Evolutionary conservation across 768 basidiomycete species (phyloP).

Genomic region (Termitomyces sp.): DNA sequence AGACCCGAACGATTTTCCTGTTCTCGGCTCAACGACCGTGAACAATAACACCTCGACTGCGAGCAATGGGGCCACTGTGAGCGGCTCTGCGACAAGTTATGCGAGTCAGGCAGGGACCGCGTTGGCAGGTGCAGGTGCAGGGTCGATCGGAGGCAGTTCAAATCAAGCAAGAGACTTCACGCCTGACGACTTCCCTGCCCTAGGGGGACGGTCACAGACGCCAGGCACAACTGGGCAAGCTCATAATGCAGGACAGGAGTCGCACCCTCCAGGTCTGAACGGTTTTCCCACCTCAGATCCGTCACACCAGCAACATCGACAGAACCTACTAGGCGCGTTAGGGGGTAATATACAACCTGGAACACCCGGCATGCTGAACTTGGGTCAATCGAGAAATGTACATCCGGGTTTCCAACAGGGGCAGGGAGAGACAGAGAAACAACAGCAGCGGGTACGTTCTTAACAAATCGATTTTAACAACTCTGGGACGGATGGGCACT

Average conservation of each 20-base stretch:
- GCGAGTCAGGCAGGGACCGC: conserved; percentile 75
- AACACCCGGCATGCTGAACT: conserved; percentile 67
- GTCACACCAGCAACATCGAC: conserved; percentile 42
- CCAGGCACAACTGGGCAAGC: conserved; percentile 29
- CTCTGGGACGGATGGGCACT: background rate
- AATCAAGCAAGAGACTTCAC: conserved; percentile 63
- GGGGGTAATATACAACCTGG: conserved; percentile 31
- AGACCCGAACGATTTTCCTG: conserved; percentile 87
- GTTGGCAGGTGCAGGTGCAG: conserved; percentile 35
- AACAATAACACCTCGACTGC: conserved; percentile 33
- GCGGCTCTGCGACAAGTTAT: conserved; percentile 58
- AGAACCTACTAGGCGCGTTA: conserved; percentile 50
- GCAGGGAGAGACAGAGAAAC: conserved; percentile 64
- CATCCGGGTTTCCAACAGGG: conserved; percentile 52
- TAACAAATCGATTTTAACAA: conserved; percentile 10
- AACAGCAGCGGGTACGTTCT: conserved; percentile 52
- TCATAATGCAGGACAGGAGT: conserved; percentile 30
- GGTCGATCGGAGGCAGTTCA: conserved; percentile 28
- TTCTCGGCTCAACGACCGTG: conserved; percentile 61
- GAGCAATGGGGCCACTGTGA: conserved; percentile 27
- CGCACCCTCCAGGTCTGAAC: conserved; percentile 76
- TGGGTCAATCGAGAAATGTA: conserved; percentile 39
- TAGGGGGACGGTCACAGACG: conserved; percentile 58
- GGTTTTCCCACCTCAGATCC: conserved; percentile 47
- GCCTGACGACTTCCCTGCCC: conserved; percentile 86